These are phyloP conservation scores for Colletotrichum limetticola DNA, from an alignment of 2,329 filamentous ascomycete species.

Conservation along the genomic window DNA sequence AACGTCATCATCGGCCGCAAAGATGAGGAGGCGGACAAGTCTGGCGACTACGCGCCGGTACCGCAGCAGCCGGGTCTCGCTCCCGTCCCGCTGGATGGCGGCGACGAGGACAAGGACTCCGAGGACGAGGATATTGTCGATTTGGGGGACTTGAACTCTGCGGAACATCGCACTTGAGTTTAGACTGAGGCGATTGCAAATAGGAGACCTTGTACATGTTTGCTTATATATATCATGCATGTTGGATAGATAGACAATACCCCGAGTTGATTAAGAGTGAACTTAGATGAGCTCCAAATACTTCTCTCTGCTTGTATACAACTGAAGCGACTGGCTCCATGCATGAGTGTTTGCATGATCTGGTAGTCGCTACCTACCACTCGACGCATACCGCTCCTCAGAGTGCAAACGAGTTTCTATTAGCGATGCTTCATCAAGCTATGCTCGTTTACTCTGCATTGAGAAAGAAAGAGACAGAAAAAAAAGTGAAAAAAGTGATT, in stretches of 20 bases:
- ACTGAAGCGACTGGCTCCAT: background rate
- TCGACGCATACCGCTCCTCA: too few species aligned
- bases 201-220: background rate
- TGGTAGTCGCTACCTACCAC: too few species aligned
- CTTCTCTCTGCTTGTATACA: background rate
- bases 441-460: too few species aligned
- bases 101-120: constrained; percentile 37
- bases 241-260: background rate
- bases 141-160: constrained; percentile 40
- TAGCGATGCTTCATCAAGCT: too few species aligned
- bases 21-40: constrained; percentile 59
- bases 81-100: constrained; percentile 4
- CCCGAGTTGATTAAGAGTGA: background rate
- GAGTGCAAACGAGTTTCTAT: too few species aligned
- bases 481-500: too few species aligned
- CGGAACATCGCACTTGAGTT: constrained; percentile 18
- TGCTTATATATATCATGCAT: background rate
- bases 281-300: background rate
- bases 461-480: too few species aligned
- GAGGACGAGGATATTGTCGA: constrained; percentile 50
- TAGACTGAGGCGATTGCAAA: background rate
- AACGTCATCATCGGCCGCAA: constrained; percentile 82
- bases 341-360: too few species aligned
- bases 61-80: constrained; percentile 37
- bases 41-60: constrained; percentile 43